Evolutionary conservation across 1,284 basidiomycete genomes (phyloP).

Genomic region (Bjerkandera adusta): DNA sequence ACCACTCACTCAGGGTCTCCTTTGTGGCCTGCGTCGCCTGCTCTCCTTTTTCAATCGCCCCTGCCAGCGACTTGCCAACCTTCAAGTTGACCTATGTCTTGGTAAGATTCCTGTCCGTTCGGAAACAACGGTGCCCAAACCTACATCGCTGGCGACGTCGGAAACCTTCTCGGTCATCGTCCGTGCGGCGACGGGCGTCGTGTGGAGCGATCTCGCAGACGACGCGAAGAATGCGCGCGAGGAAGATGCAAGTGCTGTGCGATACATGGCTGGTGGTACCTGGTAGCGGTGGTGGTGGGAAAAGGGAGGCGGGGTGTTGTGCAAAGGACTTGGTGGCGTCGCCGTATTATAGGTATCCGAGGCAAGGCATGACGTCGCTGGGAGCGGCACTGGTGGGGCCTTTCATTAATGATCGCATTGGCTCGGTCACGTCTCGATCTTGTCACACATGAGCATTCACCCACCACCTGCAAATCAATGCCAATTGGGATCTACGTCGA

Average conservation of each 20-base stretch:
- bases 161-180: constrained; percentile 62
- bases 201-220: constrained; percentile 40
- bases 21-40: constrained; percentile 11
- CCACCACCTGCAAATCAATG: too few relatives aligned
- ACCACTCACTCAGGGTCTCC: constrained; percentile 11
- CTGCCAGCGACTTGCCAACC: constrained; percentile 53
- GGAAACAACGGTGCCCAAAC: constrained; percentile 12
- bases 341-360: too few relatives aligned
- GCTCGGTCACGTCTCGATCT: too few relatives aligned
- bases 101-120: neutral
- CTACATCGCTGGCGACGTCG: constrained; percentile 57
- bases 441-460: too few relatives aligned
- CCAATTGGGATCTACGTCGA: too few relatives aligned
- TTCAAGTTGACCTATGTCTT: constrained; percentile 54
- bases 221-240: constrained; percentile 17
- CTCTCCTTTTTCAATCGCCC: constrained; percentile 45
- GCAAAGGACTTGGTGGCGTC: too few relatives aligned
- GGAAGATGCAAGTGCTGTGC: constrained; percentile 20
- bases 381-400: too few relatives aligned
- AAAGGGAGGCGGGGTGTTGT: too few relatives aligned
- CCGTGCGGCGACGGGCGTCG: constrained; percentile 44
- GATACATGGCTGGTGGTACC: constrained; percentile 20
- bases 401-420: too few relatives aligned
- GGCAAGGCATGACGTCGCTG: too few relatives aligned
- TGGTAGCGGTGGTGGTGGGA: neutral